Evolutionary conservation across 2,329 filamentous ascomycete species (phyloP).

Genomic region (Aspergillus puulaauensis): DNA sequence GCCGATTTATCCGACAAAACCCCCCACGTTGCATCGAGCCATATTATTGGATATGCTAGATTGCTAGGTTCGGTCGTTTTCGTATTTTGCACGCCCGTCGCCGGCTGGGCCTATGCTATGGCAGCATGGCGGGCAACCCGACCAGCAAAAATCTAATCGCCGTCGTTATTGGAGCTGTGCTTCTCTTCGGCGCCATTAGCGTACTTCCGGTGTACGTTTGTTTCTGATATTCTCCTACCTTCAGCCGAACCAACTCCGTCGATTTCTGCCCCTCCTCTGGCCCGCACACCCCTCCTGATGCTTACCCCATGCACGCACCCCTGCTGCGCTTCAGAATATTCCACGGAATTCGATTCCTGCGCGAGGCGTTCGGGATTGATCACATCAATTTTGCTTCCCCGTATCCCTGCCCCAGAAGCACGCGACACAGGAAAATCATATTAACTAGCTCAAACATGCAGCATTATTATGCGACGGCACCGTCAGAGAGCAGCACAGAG

Average conservation of each 20-base stretch:
- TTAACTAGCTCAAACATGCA: conserved; percentile 14
- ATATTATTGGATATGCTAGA: conserved; percentile 15
- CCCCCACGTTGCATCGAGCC: conserved; percentile 5
- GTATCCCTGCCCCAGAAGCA: neutral
- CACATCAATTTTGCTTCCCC: neutral
- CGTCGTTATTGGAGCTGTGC: conserved; percentile 30
- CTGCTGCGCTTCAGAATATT: conserved; percentile 15
- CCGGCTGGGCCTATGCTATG: neutral
- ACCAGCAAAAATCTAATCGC: conserved; percentile 27
- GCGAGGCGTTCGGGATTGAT: neutral
- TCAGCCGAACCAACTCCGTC: conserved; percentile 4
- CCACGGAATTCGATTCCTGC: conserved; percentile 15
- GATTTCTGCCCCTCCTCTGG: conserved; percentile 13
- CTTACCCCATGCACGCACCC: conserved; percentile 2
- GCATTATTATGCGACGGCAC: conserved; percentile 25
- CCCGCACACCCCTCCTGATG: neutral
- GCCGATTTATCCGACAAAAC: conserved; percentile 17
- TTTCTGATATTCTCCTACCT: neutral
- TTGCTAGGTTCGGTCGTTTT: conserved; percentile 11
- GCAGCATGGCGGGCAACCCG: conserved; percentile 21
- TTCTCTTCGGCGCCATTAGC: conserved; percentile 29
- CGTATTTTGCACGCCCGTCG: conserved; percentile 5
- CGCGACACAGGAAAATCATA: neutral
- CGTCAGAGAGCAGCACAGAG: conserved; percentile 18
- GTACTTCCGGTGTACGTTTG: conserved; percentile 30